Evolutionary conservation across 345 rosid genomes (phyloP).

Genomic region (Brassica nigra): DNA sequence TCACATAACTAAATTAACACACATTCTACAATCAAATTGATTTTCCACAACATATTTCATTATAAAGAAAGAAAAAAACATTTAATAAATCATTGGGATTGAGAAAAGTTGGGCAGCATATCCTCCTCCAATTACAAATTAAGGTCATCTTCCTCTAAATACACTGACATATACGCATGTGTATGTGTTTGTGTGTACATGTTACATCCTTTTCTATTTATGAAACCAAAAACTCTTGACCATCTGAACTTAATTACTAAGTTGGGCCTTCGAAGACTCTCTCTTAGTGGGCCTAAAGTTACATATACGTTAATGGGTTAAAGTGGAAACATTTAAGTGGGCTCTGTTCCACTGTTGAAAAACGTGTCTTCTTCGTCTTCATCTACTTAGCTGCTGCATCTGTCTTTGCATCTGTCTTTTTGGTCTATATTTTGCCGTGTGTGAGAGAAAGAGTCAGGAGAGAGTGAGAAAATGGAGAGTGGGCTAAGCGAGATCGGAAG

Average conservation of each 20-base stretch:
- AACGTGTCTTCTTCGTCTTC: neutral
- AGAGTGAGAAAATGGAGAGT: slow-evolving; percentile 53
- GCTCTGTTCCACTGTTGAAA: slow-evolving; percentile 25
- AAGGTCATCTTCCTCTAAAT: neutral
- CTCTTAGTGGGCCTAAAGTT: neutral
- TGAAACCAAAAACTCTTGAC: neutral
- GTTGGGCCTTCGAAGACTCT: slow-evolving; percentile 7
- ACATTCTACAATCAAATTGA: neutral
- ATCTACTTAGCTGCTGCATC: neutral
- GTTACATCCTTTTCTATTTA: neutral
- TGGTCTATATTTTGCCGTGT: neutral
- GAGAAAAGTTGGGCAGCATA: slow-evolving; percentile 5
- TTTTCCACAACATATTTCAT: neutral
- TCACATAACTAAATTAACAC: slow-evolving; percentile 12
- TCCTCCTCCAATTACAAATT: neutral
- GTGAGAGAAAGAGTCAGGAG: neutral
- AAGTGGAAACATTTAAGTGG: neutral
- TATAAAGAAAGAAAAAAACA: neutral
- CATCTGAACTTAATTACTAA: neutral
- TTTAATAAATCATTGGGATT: neutral
- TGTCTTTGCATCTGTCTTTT: neutral
- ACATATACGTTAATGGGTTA: neutral
- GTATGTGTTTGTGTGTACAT: neutral
- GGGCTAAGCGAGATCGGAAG: slow-evolving; percentile 70
- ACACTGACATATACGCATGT: neutral